Conservation (phyloP, 495 filamentous ascomycete genomes). For the Xylaria acuta region DNA sequence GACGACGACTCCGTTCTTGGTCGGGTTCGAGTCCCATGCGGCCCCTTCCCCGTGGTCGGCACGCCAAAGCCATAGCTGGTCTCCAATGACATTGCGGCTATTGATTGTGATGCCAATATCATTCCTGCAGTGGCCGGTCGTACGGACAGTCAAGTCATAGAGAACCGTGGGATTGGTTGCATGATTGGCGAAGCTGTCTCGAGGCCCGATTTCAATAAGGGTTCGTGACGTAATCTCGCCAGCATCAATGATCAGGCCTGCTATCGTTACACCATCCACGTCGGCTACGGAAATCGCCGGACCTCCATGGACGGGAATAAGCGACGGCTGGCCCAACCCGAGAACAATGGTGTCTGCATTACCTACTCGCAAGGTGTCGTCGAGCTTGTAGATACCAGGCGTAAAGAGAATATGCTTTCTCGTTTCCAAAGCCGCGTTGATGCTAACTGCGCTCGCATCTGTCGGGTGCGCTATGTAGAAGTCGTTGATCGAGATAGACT, state of each 20-base stretch:
- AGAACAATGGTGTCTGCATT: constrained; percentile 35
- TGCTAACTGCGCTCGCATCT: constrained; percentile 29
- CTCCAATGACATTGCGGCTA: constrained; percentile 38
- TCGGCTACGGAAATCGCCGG: constrained; percentile 35
- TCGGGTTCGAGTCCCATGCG: constrained; percentile 37
- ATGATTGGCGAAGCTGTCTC: constrained; percentile 30
- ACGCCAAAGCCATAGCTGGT: constrained; percentile 44
- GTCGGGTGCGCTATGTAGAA: constrained; percentile 36
- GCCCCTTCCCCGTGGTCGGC: constrained; percentile 41
- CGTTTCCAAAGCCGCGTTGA: constrained; percentile 34
- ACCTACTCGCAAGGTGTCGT: constrained; percentile 32
- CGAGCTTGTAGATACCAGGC: constrained; percentile 38
- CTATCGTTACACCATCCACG: constrained; percentile 40
- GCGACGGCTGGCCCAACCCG: constrained; percentile 38
- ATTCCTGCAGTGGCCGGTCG: constrained; percentile 36
- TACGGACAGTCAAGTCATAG: constrained; percentile 41
- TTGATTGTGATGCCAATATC: constrained; percentile 41
- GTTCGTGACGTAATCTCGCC: constrained; percentile 31
- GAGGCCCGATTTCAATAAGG: constrained; percentile 38
- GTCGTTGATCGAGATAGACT: constrained; percentile 34
- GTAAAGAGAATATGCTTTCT: constrained; percentile 41
- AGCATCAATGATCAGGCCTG: constrained; percentile 42
- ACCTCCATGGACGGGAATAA: constrained; percentile 32
- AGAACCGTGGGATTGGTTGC: constrained; percentile 38
- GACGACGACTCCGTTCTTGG: constrained; percentile 40